Percentiles rank a stretch among this genome's conserved stretches.
Conservation (phyloP, 2,329 filamentous ascomycete genomes). For the Septoria petroselini region DNA sequence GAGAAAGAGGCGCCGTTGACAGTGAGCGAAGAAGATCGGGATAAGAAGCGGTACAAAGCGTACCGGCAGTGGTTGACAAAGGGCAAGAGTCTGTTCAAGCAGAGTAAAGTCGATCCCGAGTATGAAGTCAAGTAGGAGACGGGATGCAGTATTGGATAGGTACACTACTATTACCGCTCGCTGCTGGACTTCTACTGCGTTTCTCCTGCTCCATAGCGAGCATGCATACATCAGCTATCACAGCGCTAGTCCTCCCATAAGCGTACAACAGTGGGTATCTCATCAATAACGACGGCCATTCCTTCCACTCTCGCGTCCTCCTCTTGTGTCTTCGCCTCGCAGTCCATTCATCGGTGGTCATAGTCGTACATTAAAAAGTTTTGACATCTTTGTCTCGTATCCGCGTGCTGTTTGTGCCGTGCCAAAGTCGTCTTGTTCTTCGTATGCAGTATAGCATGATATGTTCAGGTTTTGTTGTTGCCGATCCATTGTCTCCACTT, state of each 20-base stretch:
- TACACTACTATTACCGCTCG: too few relatives aligned
- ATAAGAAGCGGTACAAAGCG: conserved; percentile 94
- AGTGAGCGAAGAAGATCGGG: conserved; percentile 78
- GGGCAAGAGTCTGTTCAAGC: conserved; percentile 95
- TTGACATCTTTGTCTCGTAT: not conserved
- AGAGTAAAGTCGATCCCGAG: conserved; percentile 58
- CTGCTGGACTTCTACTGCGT: too few relatives aligned
- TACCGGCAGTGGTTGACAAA: conserved; percentile 85
- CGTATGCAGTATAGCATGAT: not conserved
- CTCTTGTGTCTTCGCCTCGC: not conserved
- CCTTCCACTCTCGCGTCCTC: not conserved
- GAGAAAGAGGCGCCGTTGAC: conserved; percentile 78
- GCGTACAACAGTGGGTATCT: not conserved
- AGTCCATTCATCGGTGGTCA: not conserved
- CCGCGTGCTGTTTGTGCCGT: not conserved
- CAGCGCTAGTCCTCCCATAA: too few relatives aligned
- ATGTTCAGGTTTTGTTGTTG: too few relatives aligned
- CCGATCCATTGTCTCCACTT: too few relatives aligned
- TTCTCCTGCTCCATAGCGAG: too few relatives aligned
- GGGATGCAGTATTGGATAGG: too few relatives aligned
- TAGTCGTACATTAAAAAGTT: not conserved
- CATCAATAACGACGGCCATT: not conserved
- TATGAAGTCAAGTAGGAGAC: conserved; percentile 21
- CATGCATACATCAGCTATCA: too few relatives aligned
- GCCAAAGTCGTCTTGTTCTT: not conserved